Evolutionary conservation across 2,329 filamentous ascomycete genomes (phyloP), one percentile per base, ranked within the genome.

Genomic region (Epichloe baconii): DNA sequence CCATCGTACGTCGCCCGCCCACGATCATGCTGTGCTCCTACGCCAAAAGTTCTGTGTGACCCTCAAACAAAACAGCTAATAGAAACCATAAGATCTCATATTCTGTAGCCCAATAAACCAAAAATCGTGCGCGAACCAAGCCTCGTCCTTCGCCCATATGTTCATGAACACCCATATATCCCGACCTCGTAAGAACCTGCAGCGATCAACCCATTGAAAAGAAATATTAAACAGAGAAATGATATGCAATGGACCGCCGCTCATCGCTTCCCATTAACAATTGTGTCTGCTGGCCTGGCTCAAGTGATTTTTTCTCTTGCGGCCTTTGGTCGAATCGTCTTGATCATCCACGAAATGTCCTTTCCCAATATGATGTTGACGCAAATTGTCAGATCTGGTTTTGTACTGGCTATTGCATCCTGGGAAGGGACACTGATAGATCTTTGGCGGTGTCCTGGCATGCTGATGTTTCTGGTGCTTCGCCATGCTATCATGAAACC

Each of bases 401-500:
- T 72, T 76, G 58, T 76, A 80, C 56, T 73, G 70, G 58, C 75
- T 78, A 21, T 64, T 71, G 58, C 77, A 80, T 3, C 74, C 75
- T 2, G 75, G 76, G 47, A 61, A 79, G 3, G 71, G 69, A 54
- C 77, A 80, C 53, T 68, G 68, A 62, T 75, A 80, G 44, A 78
- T 76, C 53, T 68, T 66, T 7, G 74, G 72, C 64, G 23, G 23
- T 26, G 2, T 26, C 23, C 7, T 64, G 47, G 73, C 71, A 62
- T 80, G 77, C 61, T 77, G 72, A 53, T 74, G 64, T 69, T 26
- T 26, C 23, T 26, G 77, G 60, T 80, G 77, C 61, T 79, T 80
- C 47, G 75, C 71, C 76, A 80, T 77, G 59, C 74, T 78, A 5
- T 76, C 76, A 44, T 71, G 72, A 59, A 79, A 79, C 77, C 77